Base-by-base conservation (phyloP, 257 asterid genomes). In the Haberlea rhodopensis region DNA sequence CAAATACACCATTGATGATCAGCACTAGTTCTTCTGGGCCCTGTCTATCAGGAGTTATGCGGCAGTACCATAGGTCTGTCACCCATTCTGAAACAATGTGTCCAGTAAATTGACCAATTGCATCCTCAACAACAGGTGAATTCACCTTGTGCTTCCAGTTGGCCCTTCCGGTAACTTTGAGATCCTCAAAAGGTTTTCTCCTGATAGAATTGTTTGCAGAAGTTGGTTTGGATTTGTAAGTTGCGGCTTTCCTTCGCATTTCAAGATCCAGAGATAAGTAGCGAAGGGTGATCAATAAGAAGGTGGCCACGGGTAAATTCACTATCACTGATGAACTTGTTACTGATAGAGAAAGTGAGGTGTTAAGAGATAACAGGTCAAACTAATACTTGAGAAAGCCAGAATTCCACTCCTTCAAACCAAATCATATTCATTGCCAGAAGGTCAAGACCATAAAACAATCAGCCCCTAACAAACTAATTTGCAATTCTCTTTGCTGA, bases 11-110 rank as follows among this genome's bases (percentile, higher is more conserved):
- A 68, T 94, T 94, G 68, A 94, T 87, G 77, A 94, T 80, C 86
- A 77, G 79, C 68, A 80, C 89, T 67, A 94, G 88, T 88, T 94
- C 96, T 76, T 90, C 95, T 57, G 96, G 95, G 27, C 73, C 95
- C 81, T 90, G 96, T 78, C 78, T 79, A 75, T 94, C 99, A 59
- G 96, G 81, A 70, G 99, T 94, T 71, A 94, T 58, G 67, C 95
- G 97, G 37, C 92, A 79, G 79, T 90, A 94, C 99, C 99, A 94
- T 72, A 94, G 87, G 71, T 83, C 85, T 61, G 97, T 85, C 69
- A 94, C 96, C 97, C 97, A 94, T 82, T 94, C 99, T 34, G 96
- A 90, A 75, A 94, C 90, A 31, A 90, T 82, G 71, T 90, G 99
- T 77, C 87, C 79, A 31, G 84, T 81, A 81, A 94, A 94, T 23